Evolutionary conservation across 352 stramenopile genomes (phyloP), one percentile per base, ranked within the genome.

Genomic region (Phytophthora chlamydospora): DNA sequence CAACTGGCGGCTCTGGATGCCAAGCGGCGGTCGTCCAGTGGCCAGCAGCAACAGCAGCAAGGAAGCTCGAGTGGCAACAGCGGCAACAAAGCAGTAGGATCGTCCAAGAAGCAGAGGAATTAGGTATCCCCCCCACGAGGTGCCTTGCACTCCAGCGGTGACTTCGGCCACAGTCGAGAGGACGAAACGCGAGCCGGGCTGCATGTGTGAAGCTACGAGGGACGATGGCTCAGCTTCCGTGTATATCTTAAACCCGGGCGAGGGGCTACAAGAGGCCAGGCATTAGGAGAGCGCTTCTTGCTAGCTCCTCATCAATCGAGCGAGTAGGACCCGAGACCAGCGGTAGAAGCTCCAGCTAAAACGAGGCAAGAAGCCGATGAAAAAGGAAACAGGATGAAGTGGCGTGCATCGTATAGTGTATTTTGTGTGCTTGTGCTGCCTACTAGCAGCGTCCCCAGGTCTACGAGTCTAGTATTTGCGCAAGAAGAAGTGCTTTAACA

Each of bases 401-500:
- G 40, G 16, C 21, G 41, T 61, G 58, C 59, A 63, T 73, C 34
- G 66, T 66, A 54, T 65, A 58, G 27, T 69, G 42, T 62, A 56
- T 54, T 67, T 47, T 21, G 59, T 62, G 42, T 58, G 31, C 43
- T 21, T 53, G 41, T 43, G 8, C 38, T 52, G 12, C 24, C 34
- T 48, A 41, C 9, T 53, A 35, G 29, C 32, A 45, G 38, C 48
- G 17, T 51, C n/a, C 47, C 19, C 62, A 69, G 61, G 36, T 58
- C 33, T 60, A 59, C 35, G 51, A 14, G 40, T 64, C 62, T 89
- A 95, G 63, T 91, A 93, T 68, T 76, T 87, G 44, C 81, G 70
- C 59, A 94, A 67, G 34, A 94, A 88, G 60, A 89, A 91, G 60
- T 85, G 64, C 68, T 93, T 96, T 48, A 93, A 65, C 40, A 95